Percentiles rank a stretch among this genome's conserved stretches.
Conservation (phyloP, 345 rosid genomes). For the Syzygium jambos region DNA sequence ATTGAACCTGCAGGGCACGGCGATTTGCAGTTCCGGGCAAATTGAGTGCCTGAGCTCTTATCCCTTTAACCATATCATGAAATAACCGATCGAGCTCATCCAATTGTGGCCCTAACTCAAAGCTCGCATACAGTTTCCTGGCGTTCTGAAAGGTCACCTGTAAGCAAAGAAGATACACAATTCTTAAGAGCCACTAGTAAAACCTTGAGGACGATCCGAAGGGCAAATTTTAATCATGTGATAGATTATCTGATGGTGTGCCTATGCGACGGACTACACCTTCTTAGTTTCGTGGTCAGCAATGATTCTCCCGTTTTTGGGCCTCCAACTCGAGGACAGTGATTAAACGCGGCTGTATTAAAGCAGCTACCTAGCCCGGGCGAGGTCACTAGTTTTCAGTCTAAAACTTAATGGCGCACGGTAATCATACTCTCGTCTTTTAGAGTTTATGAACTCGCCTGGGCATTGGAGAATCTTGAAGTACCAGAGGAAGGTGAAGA, state of each 20-base stretch:
- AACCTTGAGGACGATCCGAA: background rate
- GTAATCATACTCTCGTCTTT: slow-evolving; percentile 20
- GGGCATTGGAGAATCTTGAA: slow-evolving; percentile 19
- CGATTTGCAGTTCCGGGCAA: slow-evolving; percentile 27
- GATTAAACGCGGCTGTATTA: slow-evolving; percentile 12
- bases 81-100: slow-evolving; percentile 5
- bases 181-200: background rate
- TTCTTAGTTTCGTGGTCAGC: slow-evolving; percentile 9
- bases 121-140: slow-evolving; percentile 20
- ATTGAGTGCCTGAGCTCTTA: slow-evolving; percentile 23
- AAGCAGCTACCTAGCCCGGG: background rate
- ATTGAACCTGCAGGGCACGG: slow-evolving; percentile 17
- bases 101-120: slow-evolving; percentile 22
- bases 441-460: slow-evolving; percentile 29
- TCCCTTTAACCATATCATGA: slow-evolving; percentile 8
- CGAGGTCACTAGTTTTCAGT: background rate
- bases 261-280: background rate
- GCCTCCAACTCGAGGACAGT: slow-evolving; percentile 26
- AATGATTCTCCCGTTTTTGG: slow-evolving; percentile 3
- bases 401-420: background rate
- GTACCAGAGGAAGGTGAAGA: slow-evolving; percentile 28
- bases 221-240: background rate
- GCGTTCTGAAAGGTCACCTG: slow-evolving; percentile 26
- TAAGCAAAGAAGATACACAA: background rate
- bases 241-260: background rate